phyloP scores from a whole-genome alignment of 345 rosid genomes.

The Kandelia obovata region DNA sequence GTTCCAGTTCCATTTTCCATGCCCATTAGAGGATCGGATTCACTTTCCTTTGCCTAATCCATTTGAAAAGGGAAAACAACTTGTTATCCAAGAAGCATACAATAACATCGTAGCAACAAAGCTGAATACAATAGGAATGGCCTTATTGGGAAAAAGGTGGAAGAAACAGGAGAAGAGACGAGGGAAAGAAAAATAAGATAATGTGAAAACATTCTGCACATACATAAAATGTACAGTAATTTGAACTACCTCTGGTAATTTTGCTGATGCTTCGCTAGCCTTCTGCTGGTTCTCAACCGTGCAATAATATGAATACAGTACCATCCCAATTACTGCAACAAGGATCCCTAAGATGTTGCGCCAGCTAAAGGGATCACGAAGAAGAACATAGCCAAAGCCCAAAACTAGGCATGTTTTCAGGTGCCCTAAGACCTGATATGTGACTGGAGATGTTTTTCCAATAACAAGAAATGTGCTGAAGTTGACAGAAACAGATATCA shows the following conservation, averaged over 20 bases:
- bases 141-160: not conserved
- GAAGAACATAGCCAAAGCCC: conserved; percentile 93
- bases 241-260: conserved; percentile 64
- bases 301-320: conserved; percentile 81
- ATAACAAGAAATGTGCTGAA: conserved; percentile 98
- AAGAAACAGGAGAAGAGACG: not conserved
- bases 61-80: not conserved
- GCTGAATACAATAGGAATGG: conserved; percentile 2
- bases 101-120: not conserved
- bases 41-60: conserved; percentile 69
- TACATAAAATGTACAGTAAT: not conserved
- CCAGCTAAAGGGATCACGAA: conserved; percentile 95
- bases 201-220: not conserved
- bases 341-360: conserved; percentile 91
- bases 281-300: conserved; percentile 79
- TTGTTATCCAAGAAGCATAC: not conserved
- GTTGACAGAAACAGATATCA: conserved; percentile 99
- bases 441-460: conserved; percentile 99
- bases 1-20: conserved; percentile 70
- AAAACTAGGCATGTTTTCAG: conserved; percentile 95
- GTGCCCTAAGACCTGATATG: conserved; percentile 98
- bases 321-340: conserved; percentile 89
- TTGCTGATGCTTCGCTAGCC: conserved; percentile 58
- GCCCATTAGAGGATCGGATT: conserved; percentile 70
- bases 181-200: not conserved